Evolutionary conservation across 352 stramenopile species (phyloP).

Genomic region (Phytophthora citricola): DNA sequence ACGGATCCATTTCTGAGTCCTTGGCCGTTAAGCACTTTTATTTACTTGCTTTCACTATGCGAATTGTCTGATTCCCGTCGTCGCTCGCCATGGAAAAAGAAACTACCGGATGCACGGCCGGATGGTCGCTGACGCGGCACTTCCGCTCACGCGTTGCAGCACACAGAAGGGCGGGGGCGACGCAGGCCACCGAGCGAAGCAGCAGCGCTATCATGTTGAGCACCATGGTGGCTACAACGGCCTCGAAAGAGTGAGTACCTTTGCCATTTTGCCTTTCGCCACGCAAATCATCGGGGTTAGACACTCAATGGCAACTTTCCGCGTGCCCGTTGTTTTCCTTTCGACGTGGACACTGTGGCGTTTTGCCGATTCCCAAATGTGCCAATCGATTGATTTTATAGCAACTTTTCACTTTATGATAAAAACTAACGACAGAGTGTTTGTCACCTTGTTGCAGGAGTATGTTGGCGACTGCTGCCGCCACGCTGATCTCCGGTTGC

Average conservation of each 20-base stretch:
- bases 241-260: constrained; percentile 31
- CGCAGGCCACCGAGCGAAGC: neutral
- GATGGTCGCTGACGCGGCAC: constrained; percentile 1
- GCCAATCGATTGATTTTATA: neutral
- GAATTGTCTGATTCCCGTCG: constrained; percentile 10
- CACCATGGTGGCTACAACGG: constrained; percentile 16
- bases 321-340: constrained; percentile 7
- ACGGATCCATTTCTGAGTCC: constrained; percentile 23
- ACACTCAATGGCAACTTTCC: constrained; percentile 12
- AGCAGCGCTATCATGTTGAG: constrained; percentile 21
- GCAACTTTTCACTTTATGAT: neutral
- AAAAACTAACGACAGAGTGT: constrained; percentile 12
- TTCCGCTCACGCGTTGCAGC: constrained; percentile 2
- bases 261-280: constrained; percentile 1
- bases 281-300: constrained; percentile 8
- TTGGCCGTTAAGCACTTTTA: neutral
- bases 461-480: constrained; percentile 34
- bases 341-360: constrained; percentile 16
- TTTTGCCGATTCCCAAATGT: constrained; percentile 24
- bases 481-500: constrained; percentile 40
- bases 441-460: constrained; percentile 19
- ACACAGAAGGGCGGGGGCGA: constrained; percentile 6
- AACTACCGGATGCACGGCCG: constrained; percentile 5
- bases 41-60: constrained; percentile 25
- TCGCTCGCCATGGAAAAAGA: constrained; percentile 6